phyloP scores from a whole-genome alignment of 352 stramenopile species.

The Aphanomyces stellatus region DNA sequence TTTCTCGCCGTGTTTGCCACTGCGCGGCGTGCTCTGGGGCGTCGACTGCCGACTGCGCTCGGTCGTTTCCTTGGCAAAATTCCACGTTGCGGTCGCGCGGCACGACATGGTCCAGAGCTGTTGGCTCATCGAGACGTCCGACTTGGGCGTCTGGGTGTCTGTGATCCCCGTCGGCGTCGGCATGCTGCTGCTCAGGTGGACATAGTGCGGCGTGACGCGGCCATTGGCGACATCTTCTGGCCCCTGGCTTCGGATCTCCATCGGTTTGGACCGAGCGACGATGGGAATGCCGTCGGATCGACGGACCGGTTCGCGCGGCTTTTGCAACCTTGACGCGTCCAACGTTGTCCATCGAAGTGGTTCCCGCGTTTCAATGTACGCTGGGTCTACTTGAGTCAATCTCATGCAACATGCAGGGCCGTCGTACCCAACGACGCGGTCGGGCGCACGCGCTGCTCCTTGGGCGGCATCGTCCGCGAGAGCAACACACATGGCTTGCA shows the following conservation, averaged over 20 bases:
- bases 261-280: not conserved
- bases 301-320: not conserved
- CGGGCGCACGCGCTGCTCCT: not conserved
- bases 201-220: not conserved
- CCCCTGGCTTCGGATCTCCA: not conserved
- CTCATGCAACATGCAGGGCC: not conserved
- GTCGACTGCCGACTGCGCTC: not conserved
- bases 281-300: not conserved
- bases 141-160: not conserved
- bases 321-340: too few species aligned
- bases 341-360: not conserved
- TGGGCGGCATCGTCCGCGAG: not conserved
- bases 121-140: not conserved
- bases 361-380: not conserved
- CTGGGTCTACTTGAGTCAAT: not conserved
- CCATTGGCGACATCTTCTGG: not conserved
- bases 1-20: too few species aligned
- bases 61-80: not conserved
- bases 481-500: constrained; percentile 4
- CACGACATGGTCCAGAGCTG: constrained; percentile 9
- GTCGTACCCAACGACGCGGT: not conserved
- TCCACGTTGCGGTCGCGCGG: not conserved
- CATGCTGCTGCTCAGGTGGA: not conserved
- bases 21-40: not conserved
- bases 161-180: not conserved